Base-by-base conservation (phyloP, 1,284 basidiomycete species). In the Cryptococcus deneoformans region DNA sequence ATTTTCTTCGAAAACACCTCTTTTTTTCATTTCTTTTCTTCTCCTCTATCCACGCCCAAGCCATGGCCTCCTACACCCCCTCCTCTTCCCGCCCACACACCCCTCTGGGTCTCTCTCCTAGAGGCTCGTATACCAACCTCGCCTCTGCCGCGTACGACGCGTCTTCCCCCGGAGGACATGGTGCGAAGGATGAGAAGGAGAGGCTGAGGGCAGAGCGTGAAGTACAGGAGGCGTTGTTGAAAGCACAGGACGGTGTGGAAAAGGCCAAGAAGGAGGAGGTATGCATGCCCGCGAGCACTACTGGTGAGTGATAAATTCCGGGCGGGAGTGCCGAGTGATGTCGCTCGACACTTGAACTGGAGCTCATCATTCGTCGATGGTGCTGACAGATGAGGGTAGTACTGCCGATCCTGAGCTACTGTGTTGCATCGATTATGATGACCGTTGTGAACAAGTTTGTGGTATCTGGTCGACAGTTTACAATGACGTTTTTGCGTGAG, bases 401-500 rank as follows among this genome's bases (percentile, higher is more conserved):
- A 16, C 61, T 59, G 34, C 87, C 94, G 34, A 89, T 98, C 62
- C 62, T 89, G 59, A 90, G 87, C 72, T 99, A 99, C 78, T 99
- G 96, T 73, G 65, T 89, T 16, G 92, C 95, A 1, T 94, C 91
- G 16, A 97, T 99, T 69, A 81, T 94, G 57, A 99, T 99, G 96
- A 99, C 96, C 0, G 85, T 99, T 49, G 86, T 97, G 64, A 98
- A 98, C 83, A 98, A 99, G 83, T 92, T 92, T 69, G 91, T 98
- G 56, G 94, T 99, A 10, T 98, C 94, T 6, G 96, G 96, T 5
- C 82, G 83, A 46, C 80, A 90, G 65, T 99, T 99, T 79, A 90
- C 89, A 66, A 98, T 99, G 94, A 99, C 92, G 67, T 95, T 98
- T 69, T 82, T 98, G 46, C 84, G 69, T 70, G 57, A 65, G 69